Evolutionary conservation across 2,329 filamentous ascomycete species (phyloP).

Genomic region (Aspergillus ochraceus): DNA sequence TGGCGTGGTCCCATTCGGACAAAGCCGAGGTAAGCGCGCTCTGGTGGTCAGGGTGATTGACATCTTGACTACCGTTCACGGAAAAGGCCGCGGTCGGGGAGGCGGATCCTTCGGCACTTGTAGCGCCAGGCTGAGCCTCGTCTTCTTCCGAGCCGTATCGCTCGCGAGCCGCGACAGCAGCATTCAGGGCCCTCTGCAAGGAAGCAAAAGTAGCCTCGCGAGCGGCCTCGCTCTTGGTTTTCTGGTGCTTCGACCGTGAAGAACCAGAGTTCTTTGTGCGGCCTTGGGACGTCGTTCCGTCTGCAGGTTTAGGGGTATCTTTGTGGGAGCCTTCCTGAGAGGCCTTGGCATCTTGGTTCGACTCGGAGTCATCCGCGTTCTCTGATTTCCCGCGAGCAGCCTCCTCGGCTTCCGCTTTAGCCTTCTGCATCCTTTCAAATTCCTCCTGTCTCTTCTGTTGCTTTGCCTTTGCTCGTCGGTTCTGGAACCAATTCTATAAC

Average conservation of each 20-base stretch:
- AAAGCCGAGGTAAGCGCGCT: constrained; percentile 23
- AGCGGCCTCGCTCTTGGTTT: constrained; percentile 38
- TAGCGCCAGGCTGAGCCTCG: constrained; percentile 20
- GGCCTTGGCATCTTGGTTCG: constrained; percentile 19
- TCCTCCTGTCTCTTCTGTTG: constrained; percentile 52
- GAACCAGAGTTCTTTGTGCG: constrained; percentile 20
- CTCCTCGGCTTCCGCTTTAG: constrained; percentile 37
- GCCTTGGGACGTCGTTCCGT: constrained; percentile 20
- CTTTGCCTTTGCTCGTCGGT: constrained; percentile 53
- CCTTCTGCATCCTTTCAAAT: constrained; percentile 47
- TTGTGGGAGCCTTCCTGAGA: constrained; percentile 25
- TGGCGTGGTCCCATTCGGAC: constrained; percentile 29
- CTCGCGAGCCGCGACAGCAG: constrained; percentile 41
- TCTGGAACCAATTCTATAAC: constrained; percentile 54
- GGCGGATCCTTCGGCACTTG: constrained; percentile 29
- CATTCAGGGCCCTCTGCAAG: constrained; percentile 45
- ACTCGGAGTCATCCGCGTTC: constrained; percentile 24
- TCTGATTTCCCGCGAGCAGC: constrained; percentile 34
- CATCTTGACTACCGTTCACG: constrained; percentile 16
- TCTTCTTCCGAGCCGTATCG: constrained; percentile 27
- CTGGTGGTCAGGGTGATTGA: constrained; percentile 11
- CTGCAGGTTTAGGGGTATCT: constrained; percentile 29
- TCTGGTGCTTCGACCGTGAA: constrained; percentile 34
- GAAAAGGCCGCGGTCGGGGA: constrained; percentile 29
- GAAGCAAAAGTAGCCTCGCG: constrained; percentile 46